Evolutionary conservation across 352 stramenopile genomes (phyloP), one percentile per base, ranked within the genome.

Genomic region (Peronospora destructor): DNA sequence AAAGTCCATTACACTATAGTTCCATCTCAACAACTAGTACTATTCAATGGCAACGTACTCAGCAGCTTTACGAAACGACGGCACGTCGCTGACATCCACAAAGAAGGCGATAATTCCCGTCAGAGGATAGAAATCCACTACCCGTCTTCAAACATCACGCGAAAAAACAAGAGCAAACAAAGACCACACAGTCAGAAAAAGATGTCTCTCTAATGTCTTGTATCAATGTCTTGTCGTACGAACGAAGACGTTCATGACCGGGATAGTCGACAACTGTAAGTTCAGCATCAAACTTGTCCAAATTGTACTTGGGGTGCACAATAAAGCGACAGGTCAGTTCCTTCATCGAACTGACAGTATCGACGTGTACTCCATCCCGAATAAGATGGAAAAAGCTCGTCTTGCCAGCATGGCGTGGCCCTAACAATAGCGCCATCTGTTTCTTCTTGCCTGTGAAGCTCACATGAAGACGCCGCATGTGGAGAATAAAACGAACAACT

Each of bases 321-420:
- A 71, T 43, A 38, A 92, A 89, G 40, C 64, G 71, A 56, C 64
- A 67, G n/a, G 81, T 78, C 25, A 70, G 62, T 42, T 88, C 73
- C 50, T 89, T 85, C 84, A 94, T 94, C 40, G 84, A 94, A 44
- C 73, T 87, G 16, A 94, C 84, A 2, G 84, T 94, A 25, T 86
- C 66, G 9, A 85, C 60, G 49, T 77, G 68, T 42, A 67, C 39
- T 40, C 79, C 78, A 48, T 91, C 70, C 21, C 74, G 73, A 23
- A 94, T 64, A 40, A 77, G 67, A 54, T 94, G 79, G 62, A 91
- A 87, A 48, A 94, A 76, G 53, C 73, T 65, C 42, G 84, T 92
- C 71, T 94, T 94, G 63, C 84, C 84, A 23, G 73, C 68, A 56
- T 79, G 64, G 16, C 65, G 64, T 23, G 84, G 63, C 5, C 84